A percentile compares a stretch with the other conserved stretches of the same genome.
Conservation (phyloP, 1,139 yeast species). For the Saccharomyces hybrid region DNA sequence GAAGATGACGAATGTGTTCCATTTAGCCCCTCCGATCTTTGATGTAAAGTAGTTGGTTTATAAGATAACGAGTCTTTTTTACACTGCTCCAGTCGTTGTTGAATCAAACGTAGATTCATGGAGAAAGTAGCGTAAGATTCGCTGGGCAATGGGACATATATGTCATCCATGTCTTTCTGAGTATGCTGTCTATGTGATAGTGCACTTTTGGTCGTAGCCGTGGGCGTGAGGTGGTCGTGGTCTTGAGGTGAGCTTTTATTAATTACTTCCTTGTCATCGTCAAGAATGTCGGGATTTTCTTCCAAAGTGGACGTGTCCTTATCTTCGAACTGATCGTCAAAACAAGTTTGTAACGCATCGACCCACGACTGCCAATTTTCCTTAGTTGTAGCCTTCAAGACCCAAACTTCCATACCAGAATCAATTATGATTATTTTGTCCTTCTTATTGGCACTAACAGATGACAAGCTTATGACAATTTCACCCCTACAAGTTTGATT, state of each 20-base stretch:
- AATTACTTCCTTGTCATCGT: background rate
- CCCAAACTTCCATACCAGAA: constrained; percentile 96
- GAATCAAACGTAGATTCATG: constrained; percentile 15
- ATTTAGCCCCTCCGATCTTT: constrained; percentile 1
- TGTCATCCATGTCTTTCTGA: background rate
- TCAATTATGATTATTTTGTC: constrained; percentile 71
- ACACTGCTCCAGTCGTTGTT: constrained; percentile 22
- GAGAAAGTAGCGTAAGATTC: constrained; percentile 16
- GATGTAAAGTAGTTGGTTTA: constrained; percentile 1
- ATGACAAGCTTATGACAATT: constrained; percentile 78
- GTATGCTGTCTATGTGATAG: background rate
- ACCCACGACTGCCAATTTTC: constrained; percentile 79
- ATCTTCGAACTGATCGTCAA: constrained; percentile 13
- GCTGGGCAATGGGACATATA: constrained; percentile 15
- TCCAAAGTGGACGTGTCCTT: constrained; percentile 4
- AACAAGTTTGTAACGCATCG: constrained; percentile 47
- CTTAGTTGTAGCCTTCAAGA: constrained; percentile 57
- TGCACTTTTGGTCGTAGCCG: background rate
- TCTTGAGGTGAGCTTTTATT: background rate
- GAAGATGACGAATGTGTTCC: constrained; percentile 14
- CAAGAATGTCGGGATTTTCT: background rate
- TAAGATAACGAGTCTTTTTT: constrained; percentile 20
- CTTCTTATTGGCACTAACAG: constrained; percentile 68
- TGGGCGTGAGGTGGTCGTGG: background rate
- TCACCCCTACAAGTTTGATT: constrained; percentile 75